Conservation (phyloP, 805 yeast species). For the Sungouiella blattae region DNA sequence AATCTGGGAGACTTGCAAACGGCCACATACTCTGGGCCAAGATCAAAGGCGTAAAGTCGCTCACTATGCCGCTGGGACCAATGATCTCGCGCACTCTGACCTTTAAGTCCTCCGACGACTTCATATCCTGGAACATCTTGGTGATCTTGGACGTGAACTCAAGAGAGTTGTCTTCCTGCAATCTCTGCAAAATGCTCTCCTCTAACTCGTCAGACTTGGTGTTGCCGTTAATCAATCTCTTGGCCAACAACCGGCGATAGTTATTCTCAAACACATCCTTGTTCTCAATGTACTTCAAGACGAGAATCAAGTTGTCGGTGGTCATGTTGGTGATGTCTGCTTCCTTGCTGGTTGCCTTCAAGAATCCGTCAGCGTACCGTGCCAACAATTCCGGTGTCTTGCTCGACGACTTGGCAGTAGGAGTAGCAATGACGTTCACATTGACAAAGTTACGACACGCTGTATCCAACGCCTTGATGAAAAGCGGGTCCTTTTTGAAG, state of each 20-base stretch:
- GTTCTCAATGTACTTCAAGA: conserved; percentile 85
- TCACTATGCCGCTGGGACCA: conserved; percentile 31
- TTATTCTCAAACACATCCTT: conserved; percentile 93
- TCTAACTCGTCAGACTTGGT: conserved; percentile 85
- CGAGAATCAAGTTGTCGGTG: conserved; percentile 78
- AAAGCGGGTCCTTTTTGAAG: conserved; percentile 69
- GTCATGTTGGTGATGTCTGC: conserved; percentile 70
- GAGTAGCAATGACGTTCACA: conserved; percentile 73
- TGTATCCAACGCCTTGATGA: conserved; percentile 82
- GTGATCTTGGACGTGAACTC: conserved; percentile 93
- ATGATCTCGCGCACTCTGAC: conserved; percentile 47
- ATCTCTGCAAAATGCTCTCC: conserved; percentile 75
- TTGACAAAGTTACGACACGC: conserved; percentile 88
- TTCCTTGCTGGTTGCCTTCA: conserved; percentile 72
- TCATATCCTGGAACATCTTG: conserved; percentile 93
- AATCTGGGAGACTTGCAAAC: conserved; percentile 42
- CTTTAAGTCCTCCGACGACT: conserved; percentile 75
- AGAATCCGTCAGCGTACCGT: conserved; percentile 77
- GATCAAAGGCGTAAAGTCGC: conserved; percentile 67
- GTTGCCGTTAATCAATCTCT: conserved; percentile 82
- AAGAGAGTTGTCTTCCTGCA: conserved; percentile 84
- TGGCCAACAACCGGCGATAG: conserved; percentile 85
- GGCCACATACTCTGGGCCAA: conserved; percentile 93
- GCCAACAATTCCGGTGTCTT: conserved; percentile 91
- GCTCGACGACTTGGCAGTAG: conserved; percentile 56